Evolutionary conservation across 208 protist genomes (phyloP).

Genomic region (Balamuthia mandrillaris): DNA sequence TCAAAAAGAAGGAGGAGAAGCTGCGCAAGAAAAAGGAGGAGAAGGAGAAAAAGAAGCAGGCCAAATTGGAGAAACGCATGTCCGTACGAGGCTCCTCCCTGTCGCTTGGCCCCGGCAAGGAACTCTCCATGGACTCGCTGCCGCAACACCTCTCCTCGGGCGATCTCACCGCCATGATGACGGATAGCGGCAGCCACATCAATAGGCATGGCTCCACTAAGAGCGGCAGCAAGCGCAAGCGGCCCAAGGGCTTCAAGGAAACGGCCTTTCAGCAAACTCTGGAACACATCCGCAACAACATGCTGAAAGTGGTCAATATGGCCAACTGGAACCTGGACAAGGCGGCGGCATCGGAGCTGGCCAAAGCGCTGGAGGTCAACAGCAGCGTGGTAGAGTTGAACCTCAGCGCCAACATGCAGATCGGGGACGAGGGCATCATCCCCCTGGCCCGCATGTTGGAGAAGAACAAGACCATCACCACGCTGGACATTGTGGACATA

Average conservation of each 20-base stretch:
- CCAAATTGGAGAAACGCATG: too few species aligned
- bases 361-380: not conserved
- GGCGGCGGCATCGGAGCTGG: slow-evolving; percentile 1
- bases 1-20: slow-evolving; percentile 27
- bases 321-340: slow-evolving; percentile 31
- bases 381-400: not conserved
- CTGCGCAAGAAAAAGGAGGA: not conserved
- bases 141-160: too few species aligned
- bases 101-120: too few species aligned
- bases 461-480: slow-evolving; percentile 32
- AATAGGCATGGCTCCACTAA: too few species aligned
- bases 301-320: not conserved
- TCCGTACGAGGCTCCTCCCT: too few species aligned
- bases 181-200: too few species aligned
- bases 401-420: not conserved
- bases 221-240: too few species aligned
- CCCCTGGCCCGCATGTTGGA: not conserved
- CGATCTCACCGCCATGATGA: too few species aligned
- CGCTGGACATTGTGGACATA: slow-evolving; percentile 6
- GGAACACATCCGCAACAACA: slow-evolving; percentile 22
- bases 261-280: slow-evolving; percentile 13
- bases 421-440: slow-evolving; percentile 19
- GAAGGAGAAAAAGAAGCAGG: not conserved
- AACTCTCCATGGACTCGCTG: too few species aligned
- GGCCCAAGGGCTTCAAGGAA: too few species aligned